Percentiles rank a stretch among this genome's conserved stretches.
Conservation (phyloP, 106 monocot species). For the Platanthera guangdongensis region DNA sequence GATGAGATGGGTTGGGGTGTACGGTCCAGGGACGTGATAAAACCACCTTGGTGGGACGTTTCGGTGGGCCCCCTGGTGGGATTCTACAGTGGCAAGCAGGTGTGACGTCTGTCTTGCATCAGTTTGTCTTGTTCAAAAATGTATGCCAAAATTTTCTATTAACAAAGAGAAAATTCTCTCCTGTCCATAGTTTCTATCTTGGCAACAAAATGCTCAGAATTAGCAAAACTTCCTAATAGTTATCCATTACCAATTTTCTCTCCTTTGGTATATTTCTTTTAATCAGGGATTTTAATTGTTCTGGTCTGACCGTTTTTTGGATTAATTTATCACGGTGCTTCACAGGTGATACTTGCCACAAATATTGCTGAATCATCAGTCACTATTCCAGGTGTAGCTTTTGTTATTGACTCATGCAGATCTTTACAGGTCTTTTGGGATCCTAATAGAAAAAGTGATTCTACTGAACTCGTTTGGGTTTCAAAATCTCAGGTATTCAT, state of each 20-base stretch:
- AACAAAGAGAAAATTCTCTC: neutral
- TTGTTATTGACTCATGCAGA: conserved; percentile 83
- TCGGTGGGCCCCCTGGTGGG: no score
- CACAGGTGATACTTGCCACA: conserved; percentile 80
- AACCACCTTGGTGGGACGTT: no score
- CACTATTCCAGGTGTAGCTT: conserved; percentile 78
- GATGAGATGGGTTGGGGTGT: no score
- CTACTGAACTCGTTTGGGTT: conserved; percentile 71
- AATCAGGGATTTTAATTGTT: neutral
- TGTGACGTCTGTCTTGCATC: neutral
- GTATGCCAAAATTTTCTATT: neutral
- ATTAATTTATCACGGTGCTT: neutral
- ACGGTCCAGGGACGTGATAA: no score
- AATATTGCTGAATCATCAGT: conserved; percentile 95
- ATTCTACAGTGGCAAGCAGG: no score
- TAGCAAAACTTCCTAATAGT: neutral
- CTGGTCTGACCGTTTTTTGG: neutral
- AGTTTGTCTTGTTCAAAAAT: neutral
- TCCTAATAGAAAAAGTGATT: conserved; percentile 41
- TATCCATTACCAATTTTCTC: neutral
- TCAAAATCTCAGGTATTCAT: conserved; percentile 83
- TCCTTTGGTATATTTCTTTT: neutral
- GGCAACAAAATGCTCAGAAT: neutral
- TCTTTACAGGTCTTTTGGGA: conserved; percentile 80
- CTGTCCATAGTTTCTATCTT: conserved; percentile 1